Conservation (phyloP, 2,329 filamentous ascomycete genomes). For the Aspergillus texensis region DNA sequence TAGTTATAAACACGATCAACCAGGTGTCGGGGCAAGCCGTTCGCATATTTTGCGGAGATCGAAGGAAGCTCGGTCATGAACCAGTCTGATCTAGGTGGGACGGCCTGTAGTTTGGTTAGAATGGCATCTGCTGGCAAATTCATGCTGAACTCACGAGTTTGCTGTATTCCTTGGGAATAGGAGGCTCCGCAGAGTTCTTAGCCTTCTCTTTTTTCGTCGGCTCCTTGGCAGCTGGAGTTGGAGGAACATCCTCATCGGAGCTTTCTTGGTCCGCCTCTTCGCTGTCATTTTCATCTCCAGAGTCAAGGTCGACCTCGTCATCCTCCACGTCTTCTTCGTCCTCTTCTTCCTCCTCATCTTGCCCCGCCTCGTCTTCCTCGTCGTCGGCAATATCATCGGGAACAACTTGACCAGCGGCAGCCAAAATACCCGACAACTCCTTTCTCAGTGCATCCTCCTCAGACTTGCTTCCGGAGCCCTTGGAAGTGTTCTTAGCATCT, state of each 20-base stretch:
- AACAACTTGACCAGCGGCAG: slow-evolving; percentile 40
- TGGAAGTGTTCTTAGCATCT: slow-evolving; percentile 25
- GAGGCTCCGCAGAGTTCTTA: slow-evolving; percentile 22
- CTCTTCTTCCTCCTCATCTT: slow-evolving; percentile 42
- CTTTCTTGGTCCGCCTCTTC: slow-evolving; percentile 27
- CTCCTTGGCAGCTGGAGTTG: slow-evolving; percentile 23
- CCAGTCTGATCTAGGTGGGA: slow-evolving; percentile 69
- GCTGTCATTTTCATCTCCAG: slow-evolving; percentile 29
- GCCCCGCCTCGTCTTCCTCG: slow-evolving; percentile 36
- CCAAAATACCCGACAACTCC: slow-evolving; percentile 39
- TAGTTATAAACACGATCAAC: slow-evolving; percentile 65
- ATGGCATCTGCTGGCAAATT: neutral
- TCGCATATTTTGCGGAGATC: slow-evolving; percentile 52
- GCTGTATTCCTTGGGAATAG: slow-evolving; percentile 40
- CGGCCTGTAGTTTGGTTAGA: slow-evolving; percentile 46
- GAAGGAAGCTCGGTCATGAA: slow-evolving; percentile 60
- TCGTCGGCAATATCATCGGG: slow-evolving; percentile 38
- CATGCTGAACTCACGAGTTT: slow-evolving; percentile 34
- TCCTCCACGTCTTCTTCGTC: slow-evolving; percentile 34
- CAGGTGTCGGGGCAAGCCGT: slow-evolving; percentile 53
- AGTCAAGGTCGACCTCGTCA: slow-evolving; percentile 35
- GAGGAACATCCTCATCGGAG: slow-evolving; percentile 34
- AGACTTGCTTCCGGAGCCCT: slow-evolving; percentile 29
- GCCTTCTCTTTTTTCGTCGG: slow-evolving; percentile 23
- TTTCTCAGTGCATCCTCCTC: slow-evolving; percentile 45